phyloP scores from a whole-genome alignment of 140 eudicot genomes.

The Stevia rebaudiana region DNA sequence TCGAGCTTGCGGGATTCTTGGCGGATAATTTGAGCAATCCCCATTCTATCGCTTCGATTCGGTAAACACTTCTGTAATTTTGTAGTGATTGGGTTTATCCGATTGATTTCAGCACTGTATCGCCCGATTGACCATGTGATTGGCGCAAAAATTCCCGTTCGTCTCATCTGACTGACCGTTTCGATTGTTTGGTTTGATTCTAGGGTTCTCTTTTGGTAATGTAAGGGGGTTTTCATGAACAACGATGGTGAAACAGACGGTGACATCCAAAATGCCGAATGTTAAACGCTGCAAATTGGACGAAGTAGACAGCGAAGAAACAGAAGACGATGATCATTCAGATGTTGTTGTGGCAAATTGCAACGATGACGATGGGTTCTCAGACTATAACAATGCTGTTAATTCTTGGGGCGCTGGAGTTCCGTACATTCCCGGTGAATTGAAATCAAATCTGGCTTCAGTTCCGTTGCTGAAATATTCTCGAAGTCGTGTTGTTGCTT shows the following conservation, averaged over 20 bases:
- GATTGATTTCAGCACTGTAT: neutral
- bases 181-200: neutral
- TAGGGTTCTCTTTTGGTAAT: slow-evolving; percentile 31
- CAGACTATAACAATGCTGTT: slow-evolving; percentile 9
- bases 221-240: neutral
- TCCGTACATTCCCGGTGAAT: neutral
- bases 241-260: slow-evolving; percentile 27
- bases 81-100: neutral
- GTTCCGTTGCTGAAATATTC: slow-evolving; percentile 44
- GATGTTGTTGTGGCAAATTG: slow-evolving; percentile 12
- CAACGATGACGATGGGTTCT: neutral
- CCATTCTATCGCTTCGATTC: slow-evolving; percentile 9
- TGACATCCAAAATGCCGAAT: slow-evolving; percentile 40
- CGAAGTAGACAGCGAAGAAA: slow-evolving; percentile 18
- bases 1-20: slow-evolving; percentile 3
- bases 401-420: slow-evolving; percentile 27
- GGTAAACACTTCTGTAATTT: neutral
- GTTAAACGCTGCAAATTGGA: slow-evolving; percentile 40
- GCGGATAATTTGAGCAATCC: slow-evolving; percentile 3
- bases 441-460: slow-evolving; percentile 6
- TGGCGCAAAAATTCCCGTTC: neutral
- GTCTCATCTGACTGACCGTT: neutral
- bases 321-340: slow-evolving; percentile 14
- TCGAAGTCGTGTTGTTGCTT: slow-evolving; percentile 38
- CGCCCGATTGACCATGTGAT: slow-evolving; percentile 1